phyloP scores from a whole-genome alignment of 108 stramenopile genomes.

The Seminavis robusta region DNA sequence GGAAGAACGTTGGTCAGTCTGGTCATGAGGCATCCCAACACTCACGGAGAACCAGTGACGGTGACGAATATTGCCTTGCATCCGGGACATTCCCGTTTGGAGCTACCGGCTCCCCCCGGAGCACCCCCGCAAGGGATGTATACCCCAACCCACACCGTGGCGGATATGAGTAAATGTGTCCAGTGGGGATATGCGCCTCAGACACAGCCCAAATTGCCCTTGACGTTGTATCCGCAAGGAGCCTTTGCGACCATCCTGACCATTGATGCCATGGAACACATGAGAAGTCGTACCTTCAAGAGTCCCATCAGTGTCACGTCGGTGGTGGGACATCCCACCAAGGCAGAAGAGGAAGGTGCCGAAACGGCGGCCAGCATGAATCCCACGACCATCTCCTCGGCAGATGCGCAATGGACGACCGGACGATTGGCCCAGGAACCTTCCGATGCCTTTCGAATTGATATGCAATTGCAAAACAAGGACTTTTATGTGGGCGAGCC shows the following conservation, averaged over 20 bases:
- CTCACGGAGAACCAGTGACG: constrained; percentile 57
- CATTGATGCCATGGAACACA: constrained; percentile 70
- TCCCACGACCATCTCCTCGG: constrained; percentile 65
- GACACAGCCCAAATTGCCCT: constrained; percentile 61
- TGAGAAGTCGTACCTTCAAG: constrained; percentile 49
- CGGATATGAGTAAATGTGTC: constrained; percentile 73
- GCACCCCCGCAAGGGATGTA: background rate
- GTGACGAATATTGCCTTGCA: constrained; percentile 81
- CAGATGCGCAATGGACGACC: constrained; percentile 74
- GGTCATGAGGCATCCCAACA: constrained; percentile 67
- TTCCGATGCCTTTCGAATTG: constrained; percentile 73
- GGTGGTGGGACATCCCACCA: constrained; percentile 22
- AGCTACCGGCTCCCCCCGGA: no score
- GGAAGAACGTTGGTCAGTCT: constrained; percentile 71
- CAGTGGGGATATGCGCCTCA: constrained; percentile 73
- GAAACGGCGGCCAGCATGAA: constrained; percentile 23
- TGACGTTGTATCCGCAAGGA: constrained; percentile 58
- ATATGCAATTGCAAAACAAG: constrained; percentile 37
- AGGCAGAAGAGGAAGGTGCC: background rate
- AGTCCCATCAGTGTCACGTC: constrained; percentile 78
- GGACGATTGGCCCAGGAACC: constrained; percentile 67
- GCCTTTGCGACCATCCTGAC: constrained; percentile 65
- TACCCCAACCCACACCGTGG: no score
- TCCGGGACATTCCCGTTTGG: constrained; percentile 65
- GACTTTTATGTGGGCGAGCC: constrained; percentile 59